These are phyloP conservation scores for Alternaria metachromatica DNA, from an alignment of 2,329 filamentous ascomycete genomes.

Conservation along the genomic window DNA sequence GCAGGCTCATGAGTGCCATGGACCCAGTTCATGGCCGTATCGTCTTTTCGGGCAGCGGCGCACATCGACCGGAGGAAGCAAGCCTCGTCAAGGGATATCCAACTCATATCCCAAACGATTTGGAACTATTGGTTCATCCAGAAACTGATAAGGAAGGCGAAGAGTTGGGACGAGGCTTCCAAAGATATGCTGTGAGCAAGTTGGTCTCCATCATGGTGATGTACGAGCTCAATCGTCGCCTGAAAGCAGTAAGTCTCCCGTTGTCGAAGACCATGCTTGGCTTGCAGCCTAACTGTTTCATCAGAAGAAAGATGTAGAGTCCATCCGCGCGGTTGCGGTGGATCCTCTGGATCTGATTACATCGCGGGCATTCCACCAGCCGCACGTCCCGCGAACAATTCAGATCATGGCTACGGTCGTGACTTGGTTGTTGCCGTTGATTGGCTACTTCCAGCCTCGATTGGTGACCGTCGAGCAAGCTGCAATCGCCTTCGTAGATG, in stretches of 20 bases:
- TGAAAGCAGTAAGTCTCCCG: constrained; percentile 34
- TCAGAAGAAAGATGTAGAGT: constrained; percentile 32
- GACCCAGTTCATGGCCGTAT: constrained; percentile 22
- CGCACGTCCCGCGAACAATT: constrained; percentile 41
- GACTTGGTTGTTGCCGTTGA: constrained; percentile 36
- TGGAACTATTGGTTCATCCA: constrained; percentile 49
- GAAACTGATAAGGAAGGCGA: constrained; percentile 36
- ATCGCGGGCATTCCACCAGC: constrained; percentile 45
- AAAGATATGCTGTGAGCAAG: constrained; percentile 55
- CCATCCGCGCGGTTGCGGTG: constrained; percentile 41
- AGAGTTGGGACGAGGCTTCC: constrained; percentile 50
- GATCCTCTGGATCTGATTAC: constrained; percentile 46
- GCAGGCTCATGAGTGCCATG: constrained; percentile 21
- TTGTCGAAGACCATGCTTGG: not conserved
- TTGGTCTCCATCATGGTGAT: constrained; percentile 51
- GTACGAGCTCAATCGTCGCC: constrained; percentile 49
- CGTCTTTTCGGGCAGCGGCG: constrained; percentile 35
- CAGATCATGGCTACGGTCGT: constrained; percentile 33
- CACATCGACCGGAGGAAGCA: constrained; percentile 49
- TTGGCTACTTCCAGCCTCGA: constrained; percentile 36
- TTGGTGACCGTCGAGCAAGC: constrained; percentile 41
- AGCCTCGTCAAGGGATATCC: constrained; percentile 45
- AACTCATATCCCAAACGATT: constrained; percentile 39
- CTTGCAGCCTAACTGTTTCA: not conserved
- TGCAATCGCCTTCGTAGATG: constrained; percentile 38